These are phyloP conservation scores for Calonectria henricotiae DNA, from an alignment of 2,329 filamentous ascomycete genomes.

Conservation along the genomic window DNA sequence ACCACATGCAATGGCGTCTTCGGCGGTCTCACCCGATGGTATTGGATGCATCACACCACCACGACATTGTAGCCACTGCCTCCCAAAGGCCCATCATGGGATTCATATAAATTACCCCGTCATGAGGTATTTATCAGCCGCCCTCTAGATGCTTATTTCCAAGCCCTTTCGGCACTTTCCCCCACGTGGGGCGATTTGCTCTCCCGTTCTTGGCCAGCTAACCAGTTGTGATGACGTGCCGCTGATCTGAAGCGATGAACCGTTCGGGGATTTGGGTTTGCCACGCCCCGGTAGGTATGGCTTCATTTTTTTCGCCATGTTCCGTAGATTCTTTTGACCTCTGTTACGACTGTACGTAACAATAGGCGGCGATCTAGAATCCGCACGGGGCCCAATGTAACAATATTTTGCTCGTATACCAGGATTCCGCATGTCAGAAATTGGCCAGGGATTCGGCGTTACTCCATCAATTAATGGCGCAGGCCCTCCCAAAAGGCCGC, in stretches of 20 bases:
- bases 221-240: not conserved
- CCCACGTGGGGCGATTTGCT: slow-evolving; percentile 6
- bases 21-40: slow-evolving; percentile 17
- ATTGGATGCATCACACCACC: slow-evolving; percentile 14
- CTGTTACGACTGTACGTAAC: not conserved
- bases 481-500: no score
- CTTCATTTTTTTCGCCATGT: not conserved
- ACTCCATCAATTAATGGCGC: not conserved
- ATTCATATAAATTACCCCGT: not conserved
- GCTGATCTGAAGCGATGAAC: not conserved
- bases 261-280: not conserved
- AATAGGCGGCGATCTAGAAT: slow-evolving; percentile 4
- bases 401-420: not conserved
- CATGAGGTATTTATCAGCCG: slow-evolving; percentile 15
- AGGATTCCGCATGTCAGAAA: not conserved
- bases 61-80: not conserved
- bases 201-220: not conserved
- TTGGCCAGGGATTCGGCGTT: slow-evolving; percentile 1
- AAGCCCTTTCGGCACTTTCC: slow-evolving; percentile 4
- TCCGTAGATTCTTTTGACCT: not conserved
- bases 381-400: not conserved
- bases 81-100: not conserved
- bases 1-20: slow-evolving; percentile 5
- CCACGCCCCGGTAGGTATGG: not conserved
- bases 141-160: not conserved